These are phyloP conservation scores for Phyllosticta capitalensis DNA, from an alignment of 2,329 filamentous ascomycete species.

Conservation along the genomic window DNA sequence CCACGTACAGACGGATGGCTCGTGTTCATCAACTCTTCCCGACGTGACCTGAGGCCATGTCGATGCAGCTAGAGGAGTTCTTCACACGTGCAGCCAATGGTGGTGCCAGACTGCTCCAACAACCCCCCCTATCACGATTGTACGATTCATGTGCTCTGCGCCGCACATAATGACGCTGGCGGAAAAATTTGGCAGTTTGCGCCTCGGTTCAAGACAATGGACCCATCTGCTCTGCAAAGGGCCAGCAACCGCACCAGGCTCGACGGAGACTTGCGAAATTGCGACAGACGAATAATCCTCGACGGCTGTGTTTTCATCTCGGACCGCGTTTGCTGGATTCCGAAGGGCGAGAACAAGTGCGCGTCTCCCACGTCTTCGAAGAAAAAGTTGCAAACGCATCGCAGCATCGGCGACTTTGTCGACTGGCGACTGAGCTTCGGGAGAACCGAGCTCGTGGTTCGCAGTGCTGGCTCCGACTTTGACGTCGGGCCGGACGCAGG, in stretches of 20 bases:
- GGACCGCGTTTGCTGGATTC: not conserved
- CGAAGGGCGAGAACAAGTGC: not conserved
- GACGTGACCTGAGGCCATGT: not conserved
- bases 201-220: not conserved
- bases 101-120: not conserved
- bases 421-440: not conserved
- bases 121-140: not conserved
- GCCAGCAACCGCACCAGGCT: not conserved
- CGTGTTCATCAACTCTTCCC: not conserved
- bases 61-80: not conserved
- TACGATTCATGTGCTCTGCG: not conserved
- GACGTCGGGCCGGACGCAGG: not conserved
- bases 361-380: not conserved
- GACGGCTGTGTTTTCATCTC: not conserved
- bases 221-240: not conserved
- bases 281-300: not conserved
- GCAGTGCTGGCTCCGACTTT: not conserved
- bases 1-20: not conserved
- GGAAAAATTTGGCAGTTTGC: not conserved
- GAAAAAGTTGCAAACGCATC: not conserved
- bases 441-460: not conserved
- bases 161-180: not conserved
- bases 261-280: not conserved
- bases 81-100: not conserved
- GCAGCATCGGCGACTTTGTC: not conserved